Evolutionary conservation across 257 asterid species (phyloP).

Genomic region (Nicotiana paniculata): DNA sequence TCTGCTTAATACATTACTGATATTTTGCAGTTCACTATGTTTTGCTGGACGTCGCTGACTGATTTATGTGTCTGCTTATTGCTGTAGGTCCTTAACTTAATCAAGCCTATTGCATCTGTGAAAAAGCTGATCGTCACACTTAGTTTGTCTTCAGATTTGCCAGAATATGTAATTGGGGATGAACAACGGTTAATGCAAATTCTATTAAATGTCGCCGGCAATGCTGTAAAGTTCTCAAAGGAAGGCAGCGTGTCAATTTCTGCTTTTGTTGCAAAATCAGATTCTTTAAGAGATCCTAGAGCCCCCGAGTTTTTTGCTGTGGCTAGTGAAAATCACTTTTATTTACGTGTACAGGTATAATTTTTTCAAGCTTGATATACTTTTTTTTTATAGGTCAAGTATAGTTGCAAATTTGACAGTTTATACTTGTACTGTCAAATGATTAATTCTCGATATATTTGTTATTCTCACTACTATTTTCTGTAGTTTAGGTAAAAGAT

Average conservation of each 20-base stretch:
- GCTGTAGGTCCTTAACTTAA: slow-evolving; percentile 62
- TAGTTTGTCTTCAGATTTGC: slow-evolving; percentile 74
- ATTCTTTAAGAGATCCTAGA: slow-evolving; percentile 67
- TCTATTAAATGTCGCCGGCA: slow-evolving; percentile 75
- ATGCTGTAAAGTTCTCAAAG: slow-evolving; percentile 93
- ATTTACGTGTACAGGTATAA: slow-evolving; percentile 78
- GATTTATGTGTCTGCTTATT: slow-evolving; percentile 21
- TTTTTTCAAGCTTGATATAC: background rate
- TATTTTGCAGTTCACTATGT: background rate
- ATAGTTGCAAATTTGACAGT: slow-evolving; percentile 8
- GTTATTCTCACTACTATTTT: slow-evolving; percentile 3
- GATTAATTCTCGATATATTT: background rate
- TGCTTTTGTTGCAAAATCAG: slow-evolving; percentile 79
- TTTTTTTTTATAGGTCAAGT: background rate
- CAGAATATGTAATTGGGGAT: slow-evolving; percentile 78
- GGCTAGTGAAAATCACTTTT: slow-evolving; percentile 74
- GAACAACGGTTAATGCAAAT: slow-evolving; percentile 91
- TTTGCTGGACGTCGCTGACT: slow-evolving; percentile 15
- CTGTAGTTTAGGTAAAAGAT: slow-evolving; percentile 68
- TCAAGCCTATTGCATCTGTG: slow-evolving; percentile 88
- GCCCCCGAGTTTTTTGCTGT: slow-evolving; percentile 73
- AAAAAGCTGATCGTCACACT: slow-evolving; percentile 61
- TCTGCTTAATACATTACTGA: background rate
- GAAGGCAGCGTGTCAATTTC: slow-evolving; percentile 78
- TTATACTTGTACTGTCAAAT: background rate